These are phyloP conservation scores for Pichia heedii DNA, from an alignment of 805 yeast species.

Conservation along the genomic window DNA sequence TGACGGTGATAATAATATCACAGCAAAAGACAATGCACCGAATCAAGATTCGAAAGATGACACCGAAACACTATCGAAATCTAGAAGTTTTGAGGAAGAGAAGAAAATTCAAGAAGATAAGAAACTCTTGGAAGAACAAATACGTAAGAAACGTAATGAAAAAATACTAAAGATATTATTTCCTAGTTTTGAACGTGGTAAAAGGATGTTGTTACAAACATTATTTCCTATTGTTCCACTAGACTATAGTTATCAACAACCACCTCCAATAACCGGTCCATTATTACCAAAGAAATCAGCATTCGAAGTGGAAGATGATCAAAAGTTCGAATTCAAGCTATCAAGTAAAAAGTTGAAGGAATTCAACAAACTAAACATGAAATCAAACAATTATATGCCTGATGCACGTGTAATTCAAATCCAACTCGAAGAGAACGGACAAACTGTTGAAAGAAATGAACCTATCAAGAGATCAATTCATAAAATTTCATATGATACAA, in stretches of 20 bases:
- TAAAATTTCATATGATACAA: conserved; percentile 35
- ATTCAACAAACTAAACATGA: conserved; percentile 9
- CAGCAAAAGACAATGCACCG: background rate
- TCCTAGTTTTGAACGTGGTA: conserved; percentile 52
- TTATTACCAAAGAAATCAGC: conserved; percentile 49
- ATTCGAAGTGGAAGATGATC: conserved; percentile 58
- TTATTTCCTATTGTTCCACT: conserved; percentile 54
- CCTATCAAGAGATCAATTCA: conserved; percentile 12
- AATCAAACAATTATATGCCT: conserved; percentile 7
- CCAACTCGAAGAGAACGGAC: conserved; percentile 21
- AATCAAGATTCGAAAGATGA: background rate
- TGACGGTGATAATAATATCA: conserved; percentile 18
- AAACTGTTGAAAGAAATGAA: conserved; percentile 12
- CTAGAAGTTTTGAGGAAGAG: no score
- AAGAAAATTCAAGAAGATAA: conserved; percentile 1
- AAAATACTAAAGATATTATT: conserved; percentile 39
- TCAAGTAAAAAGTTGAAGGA: conserved; percentile 14
- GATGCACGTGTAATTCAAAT: conserved; percentile 21
- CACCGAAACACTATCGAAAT: background rate
- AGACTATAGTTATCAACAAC: conserved; percentile 43
- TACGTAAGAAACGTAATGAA: conserved; percentile 26
- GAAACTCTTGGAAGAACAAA: conserved; percentile 14
- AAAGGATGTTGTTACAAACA: conserved; percentile 54
- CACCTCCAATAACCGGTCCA: conserved; percentile 35
- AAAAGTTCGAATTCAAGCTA: conserved; percentile 41